Evolutionary conservation across 2,329 filamentous ascomycete genomes (phyloP).

Genomic region (Myotisia sp.): DNA sequence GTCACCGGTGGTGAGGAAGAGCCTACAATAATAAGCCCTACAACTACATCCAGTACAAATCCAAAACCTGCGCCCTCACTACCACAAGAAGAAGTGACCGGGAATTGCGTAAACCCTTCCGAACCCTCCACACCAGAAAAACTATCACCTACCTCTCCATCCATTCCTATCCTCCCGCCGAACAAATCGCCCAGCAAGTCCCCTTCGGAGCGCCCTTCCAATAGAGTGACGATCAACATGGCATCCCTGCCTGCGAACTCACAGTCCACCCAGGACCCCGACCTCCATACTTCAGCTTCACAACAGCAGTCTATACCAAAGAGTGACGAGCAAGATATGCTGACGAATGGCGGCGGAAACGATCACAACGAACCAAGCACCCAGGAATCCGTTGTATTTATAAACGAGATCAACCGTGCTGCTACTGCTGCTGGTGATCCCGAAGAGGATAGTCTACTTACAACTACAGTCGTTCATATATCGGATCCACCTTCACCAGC

Average conservation of each 20-base stretch:
- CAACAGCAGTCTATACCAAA: not conserved
- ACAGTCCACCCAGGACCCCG: not conserved
- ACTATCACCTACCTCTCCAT: not conserved
- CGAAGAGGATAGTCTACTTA: conserved; percentile 3
- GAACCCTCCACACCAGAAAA: not conserved
- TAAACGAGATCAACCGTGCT: not conserved
- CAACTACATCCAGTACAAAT: not conserved
- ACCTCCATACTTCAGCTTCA: not conserved
- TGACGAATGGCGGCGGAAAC: not conserved
- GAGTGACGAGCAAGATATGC: not conserved
- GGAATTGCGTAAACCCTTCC: not conserved
- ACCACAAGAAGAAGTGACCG: not conserved
- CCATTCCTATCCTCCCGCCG: conserved; percentile 8
- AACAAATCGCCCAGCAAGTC: conserved; percentile 16
- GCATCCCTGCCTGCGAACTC: conserved; percentile 19
- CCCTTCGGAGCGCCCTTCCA: conserved; percentile 24
- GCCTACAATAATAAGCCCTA: not conserved
- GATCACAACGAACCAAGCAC: not conserved
- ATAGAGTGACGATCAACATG: conserved; percentile 36
- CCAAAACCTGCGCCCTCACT: not conserved
- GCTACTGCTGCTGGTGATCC: conserved; percentile 5
- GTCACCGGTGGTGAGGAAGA: conserved; percentile 4
- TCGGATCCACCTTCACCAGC: conserved; percentile 32
- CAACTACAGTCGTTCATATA: conserved; percentile 20
- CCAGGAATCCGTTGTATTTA: not conserved